Evolutionary conservation across 768 basidiomycete species (phyloP).

Genomic region (Lentinula detonsa): DNA sequence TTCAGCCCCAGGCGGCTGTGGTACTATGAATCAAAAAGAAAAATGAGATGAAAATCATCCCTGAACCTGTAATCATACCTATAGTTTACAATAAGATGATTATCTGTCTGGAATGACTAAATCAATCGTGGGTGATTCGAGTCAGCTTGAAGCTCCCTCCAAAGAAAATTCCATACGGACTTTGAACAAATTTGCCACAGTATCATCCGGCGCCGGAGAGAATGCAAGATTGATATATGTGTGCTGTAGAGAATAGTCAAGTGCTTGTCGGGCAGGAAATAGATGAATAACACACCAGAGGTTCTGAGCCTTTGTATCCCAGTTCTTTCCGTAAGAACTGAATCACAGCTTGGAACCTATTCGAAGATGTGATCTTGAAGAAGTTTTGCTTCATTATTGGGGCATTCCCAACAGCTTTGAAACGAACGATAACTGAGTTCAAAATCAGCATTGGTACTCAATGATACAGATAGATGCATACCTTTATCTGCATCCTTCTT

Average conservation of each 20-base stretch:
- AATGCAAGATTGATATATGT: slow-evolving; percentile 67
- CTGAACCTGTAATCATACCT: slow-evolving; percentile 39
- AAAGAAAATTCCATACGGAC: slow-evolving; percentile 22
- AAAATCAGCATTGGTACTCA: not conserved
- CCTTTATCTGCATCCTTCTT: slow-evolving; percentile 81
- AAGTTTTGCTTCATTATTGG: slow-evolving; percentile 99
- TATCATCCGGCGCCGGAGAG: slow-evolving; percentile 79
- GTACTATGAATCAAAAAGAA: slow-evolving; percentile 30
- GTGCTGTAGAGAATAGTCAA: slow-evolving; percentile 42
- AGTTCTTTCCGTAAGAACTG: slow-evolving; percentile 88
- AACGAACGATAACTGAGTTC: slow-evolving; percentile 81
- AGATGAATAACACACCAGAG: slow-evolving; percentile 53
- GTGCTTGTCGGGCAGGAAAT: not conserved
- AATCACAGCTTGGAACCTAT: slow-evolving; percentile 93
- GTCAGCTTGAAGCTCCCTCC: not conserved
- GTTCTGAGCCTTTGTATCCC: slow-evolving; percentile 80
- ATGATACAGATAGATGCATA: slow-evolving; percentile 18
- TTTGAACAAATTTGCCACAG: slow-evolving; percentile 73
- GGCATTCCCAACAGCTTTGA: slow-evolving; percentile 96
- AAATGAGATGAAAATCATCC: not conserved
- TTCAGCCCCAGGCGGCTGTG: slow-evolving; percentile 59
- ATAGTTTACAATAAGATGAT: slow-evolving; percentile 89
- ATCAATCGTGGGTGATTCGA: not conserved
- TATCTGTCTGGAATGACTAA: slow-evolving; percentile 83
- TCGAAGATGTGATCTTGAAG: slow-evolving; percentile 94